These are phyloP conservation scores for Asterella californica DNA, from an alignment of 225 moss, liverwort and hornwort genomes.

Conservation along the genomic window DNA sequence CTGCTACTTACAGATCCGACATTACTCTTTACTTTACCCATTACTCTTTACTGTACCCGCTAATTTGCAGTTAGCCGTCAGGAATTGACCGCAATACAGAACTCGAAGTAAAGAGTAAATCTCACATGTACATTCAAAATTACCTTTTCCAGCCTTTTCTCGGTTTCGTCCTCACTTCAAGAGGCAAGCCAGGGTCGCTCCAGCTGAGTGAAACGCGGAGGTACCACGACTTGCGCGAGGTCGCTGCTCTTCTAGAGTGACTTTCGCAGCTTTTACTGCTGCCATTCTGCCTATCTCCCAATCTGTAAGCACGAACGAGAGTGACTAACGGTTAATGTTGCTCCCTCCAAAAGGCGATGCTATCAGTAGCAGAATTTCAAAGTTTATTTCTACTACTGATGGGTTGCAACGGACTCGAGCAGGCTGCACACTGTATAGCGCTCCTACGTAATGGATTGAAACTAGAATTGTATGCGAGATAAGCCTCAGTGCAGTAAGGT, in stretches of 20 bases:
- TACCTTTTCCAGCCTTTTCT: conserved; percentile 4
- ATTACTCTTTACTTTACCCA: neutral
- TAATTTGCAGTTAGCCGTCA: neutral
- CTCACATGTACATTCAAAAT: neutral
- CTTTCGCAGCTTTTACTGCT: neutral
- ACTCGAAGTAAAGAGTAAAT: neutral
- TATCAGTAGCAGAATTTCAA: too few relatives aligned
- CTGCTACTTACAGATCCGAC: neutral
- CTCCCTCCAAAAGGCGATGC: too few relatives aligned
- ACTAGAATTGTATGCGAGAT: too few relatives aligned
- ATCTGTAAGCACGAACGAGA: neutral
- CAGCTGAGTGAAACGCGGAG: conserved; percentile 2
- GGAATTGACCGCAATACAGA: neutral
- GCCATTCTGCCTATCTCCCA: neutral
- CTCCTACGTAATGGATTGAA: too few relatives aligned
- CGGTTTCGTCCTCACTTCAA: conserved; percentile 11
- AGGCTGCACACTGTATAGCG: too few relatives aligned
- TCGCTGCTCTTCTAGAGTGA: neutral
- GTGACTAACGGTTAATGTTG: neutral
- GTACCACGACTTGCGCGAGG: neutral
- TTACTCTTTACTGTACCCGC: neutral
- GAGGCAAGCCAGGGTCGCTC: conserved; percentile 1
- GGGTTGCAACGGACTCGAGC: too few relatives aligned
- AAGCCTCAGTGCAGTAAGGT: too few relatives aligned
- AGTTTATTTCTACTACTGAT: too few relatives aligned